Conservation (phyloP, 257 asterid genomes). For the Penstemon newberryi region DNA sequence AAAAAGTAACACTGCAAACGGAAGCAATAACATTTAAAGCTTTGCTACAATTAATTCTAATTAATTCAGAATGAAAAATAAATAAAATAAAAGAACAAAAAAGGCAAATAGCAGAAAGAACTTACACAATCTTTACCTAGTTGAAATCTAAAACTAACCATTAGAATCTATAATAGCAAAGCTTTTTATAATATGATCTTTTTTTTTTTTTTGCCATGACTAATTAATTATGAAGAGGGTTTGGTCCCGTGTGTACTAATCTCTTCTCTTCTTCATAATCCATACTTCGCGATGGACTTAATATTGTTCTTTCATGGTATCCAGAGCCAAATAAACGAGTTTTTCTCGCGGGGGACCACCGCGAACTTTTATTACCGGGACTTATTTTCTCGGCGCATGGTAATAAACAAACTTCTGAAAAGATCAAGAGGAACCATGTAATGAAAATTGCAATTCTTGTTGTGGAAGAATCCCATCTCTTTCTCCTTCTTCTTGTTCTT, state of each 20-base stretch:
- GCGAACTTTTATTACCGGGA: slow-evolving; percentile 11
- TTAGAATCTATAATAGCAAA: slow-evolving; percentile 38
- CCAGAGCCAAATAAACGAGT: slow-evolving; percentile 24
- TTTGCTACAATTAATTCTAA: slow-evolving; percentile 49
- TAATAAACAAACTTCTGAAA: slow-evolving; percentile 30
- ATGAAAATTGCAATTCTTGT: slow-evolving; percentile 26
- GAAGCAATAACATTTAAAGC: slow-evolving; percentile 36
- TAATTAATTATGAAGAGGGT: slow-evolving; percentile 54
- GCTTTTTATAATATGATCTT: background rate
- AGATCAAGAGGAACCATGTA: slow-evolving; percentile 34
- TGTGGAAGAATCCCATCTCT: slow-evolving; percentile 22
- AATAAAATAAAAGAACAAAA: slow-evolving; percentile 1
- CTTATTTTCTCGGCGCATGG: slow-evolving; percentile 30
- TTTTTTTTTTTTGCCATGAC: background rate
- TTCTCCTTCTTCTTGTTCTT: slow-evolving; percentile 20
- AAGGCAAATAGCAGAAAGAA: slow-evolving; percentile 20
- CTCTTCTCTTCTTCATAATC: slow-evolving; percentile 45
- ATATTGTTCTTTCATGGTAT: slow-evolving; percentile 27
- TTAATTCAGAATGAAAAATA: slow-evolving; percentile 28
- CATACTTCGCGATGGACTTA: slow-evolving; percentile 13
- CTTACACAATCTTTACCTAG: slow-evolving; percentile 20
- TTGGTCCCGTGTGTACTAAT: slow-evolving; percentile 59
- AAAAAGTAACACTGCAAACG: slow-evolving; percentile 22
- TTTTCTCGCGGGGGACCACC: slow-evolving; percentile 46
- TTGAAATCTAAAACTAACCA: slow-evolving; percentile 28